Evolutionary conservation across 495 filamentous ascomycete species (phyloP).

Genomic region (Pyrenula massariospora): DNA sequence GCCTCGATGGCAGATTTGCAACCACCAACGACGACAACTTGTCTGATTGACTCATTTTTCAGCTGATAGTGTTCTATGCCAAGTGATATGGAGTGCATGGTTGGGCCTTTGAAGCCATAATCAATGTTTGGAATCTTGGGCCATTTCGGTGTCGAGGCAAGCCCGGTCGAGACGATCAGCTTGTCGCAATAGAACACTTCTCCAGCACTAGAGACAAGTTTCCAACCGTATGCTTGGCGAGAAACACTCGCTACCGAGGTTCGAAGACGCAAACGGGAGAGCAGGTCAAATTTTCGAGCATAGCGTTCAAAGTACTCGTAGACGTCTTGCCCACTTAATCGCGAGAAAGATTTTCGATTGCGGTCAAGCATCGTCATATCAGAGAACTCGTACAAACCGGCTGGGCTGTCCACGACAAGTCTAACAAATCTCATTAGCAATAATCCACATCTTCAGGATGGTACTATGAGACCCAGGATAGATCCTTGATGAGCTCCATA

Average conservation of each 20-base stretch:
- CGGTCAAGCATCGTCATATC: background rate
- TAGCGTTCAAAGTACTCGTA: background rate
- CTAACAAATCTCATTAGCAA: background rate
- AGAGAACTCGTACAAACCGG: background rate
- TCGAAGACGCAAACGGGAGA: background rate
- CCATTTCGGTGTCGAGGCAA: background rate
- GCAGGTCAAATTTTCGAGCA: background rate
- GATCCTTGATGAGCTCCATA: background rate
- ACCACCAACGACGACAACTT: background rate
- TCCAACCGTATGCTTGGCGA: background rate
- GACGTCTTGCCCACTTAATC: background rate
- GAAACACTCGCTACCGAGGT: background rate
- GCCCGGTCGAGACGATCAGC: background rate
- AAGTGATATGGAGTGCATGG: background rate
- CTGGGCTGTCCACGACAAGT: background rate
- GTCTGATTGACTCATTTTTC: background rate
- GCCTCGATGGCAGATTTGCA: background rate
- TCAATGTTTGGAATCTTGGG: background rate
- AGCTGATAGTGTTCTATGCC: background rate
- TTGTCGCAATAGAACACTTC: background rate
- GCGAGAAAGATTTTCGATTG: background rate
- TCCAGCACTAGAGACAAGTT: background rate
- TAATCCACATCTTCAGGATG: background rate
- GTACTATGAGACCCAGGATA: background rate
- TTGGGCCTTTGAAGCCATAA: background rate